Percentiles rank a stretch among this genome's conserved stretches.
Conservation (phyloP, 2,329 filamentous ascomycete genomes). For the Paecilomyces formosus region DNA sequence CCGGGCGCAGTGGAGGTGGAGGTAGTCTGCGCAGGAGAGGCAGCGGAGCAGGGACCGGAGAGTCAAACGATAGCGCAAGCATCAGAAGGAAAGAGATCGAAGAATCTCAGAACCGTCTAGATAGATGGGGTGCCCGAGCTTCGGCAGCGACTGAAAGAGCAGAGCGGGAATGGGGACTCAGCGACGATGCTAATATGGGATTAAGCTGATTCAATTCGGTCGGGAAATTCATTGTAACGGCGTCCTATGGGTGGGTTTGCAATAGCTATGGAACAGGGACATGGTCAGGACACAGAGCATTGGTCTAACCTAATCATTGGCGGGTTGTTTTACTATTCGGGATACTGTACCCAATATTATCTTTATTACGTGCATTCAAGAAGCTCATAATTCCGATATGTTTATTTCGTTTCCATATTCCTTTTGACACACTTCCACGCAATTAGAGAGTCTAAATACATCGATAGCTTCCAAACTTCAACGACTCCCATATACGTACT, state of each 20-base stretch:
- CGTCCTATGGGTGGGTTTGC: conserved; percentile 10
- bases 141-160: conserved; percentile 45
- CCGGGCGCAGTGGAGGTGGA: conserved; percentile 8
- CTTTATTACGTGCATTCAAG: background rate
- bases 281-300: background rate
- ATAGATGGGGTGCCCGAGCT: conserved; percentile 48
- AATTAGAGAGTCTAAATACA: too few relatives aligned
- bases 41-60: conserved; percentile 13
- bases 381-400: background rate
- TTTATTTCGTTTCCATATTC: background rate
- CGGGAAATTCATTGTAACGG: conserved; percentile 43
- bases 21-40: conserved; percentile 3
- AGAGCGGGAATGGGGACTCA: conserved; percentile 62
- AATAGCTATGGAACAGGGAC: background rate
- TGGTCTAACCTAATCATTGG: background rate
- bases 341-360: background rate
- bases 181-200: conserved; percentile 77
- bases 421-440: background rate
- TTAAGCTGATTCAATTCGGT: conserved; percentile 54
- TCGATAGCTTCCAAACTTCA: too few relatives aligned
- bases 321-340: background rate
- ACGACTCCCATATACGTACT: too few relatives aligned
- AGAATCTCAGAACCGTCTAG: conserved; percentile 41
- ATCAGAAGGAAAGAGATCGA: conserved; percentile 30
- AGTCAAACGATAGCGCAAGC: conserved; percentile 24